Percentiles rank a stretch among this genome's conserved stretches.
Conservation (phyloP, 441 rosid genomes). For the Capsella rubella region DNA sequence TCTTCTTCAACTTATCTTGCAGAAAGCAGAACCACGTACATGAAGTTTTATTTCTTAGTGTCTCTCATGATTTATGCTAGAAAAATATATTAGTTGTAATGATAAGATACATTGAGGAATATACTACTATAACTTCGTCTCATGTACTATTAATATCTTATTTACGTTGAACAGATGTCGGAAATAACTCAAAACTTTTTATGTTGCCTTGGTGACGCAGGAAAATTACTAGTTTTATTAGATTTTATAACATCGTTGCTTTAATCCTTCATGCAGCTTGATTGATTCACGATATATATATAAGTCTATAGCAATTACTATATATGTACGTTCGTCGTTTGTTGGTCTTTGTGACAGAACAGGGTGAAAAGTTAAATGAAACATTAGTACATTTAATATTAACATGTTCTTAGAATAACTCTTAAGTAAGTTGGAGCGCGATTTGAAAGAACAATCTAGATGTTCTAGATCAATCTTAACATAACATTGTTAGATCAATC, state of each 20-base stretch:
- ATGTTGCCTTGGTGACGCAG: slow-evolving; percentile 37
- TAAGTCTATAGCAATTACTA: background rate
- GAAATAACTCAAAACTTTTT: slow-evolving; percentile 12
- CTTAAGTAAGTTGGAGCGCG: background rate
- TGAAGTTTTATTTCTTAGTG: slow-evolving; percentile 13
- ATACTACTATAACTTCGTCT: slow-evolving; percentile 13
- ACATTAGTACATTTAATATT: background rate
- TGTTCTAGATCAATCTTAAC: background rate
- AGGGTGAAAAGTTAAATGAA: background rate
- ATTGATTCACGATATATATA: background rate
- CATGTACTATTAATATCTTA: slow-evolving; percentile 14
- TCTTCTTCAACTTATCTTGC: background rate
- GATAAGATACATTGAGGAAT: slow-evolving; percentile 33
- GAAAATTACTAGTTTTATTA: slow-evolving; percentile 20
- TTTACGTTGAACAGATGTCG: slow-evolving; percentile 39
- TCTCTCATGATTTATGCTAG: slow-evolving; percentile 34
- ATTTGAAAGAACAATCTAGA: background rate
- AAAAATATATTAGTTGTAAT: slow-evolving; percentile 32
- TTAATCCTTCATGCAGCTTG: slow-evolving; percentile 43
- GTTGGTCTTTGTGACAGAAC: background rate
- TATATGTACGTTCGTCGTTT: background rate
- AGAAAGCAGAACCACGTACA: slow-evolving; percentile 20
- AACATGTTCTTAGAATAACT: background rate
- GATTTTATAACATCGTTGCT: slow-evolving; percentile 26
- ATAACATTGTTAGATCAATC: background rate